phyloP scores from a whole-genome alignment of 306 rosid species.

The Comarum palustre region DNA sequence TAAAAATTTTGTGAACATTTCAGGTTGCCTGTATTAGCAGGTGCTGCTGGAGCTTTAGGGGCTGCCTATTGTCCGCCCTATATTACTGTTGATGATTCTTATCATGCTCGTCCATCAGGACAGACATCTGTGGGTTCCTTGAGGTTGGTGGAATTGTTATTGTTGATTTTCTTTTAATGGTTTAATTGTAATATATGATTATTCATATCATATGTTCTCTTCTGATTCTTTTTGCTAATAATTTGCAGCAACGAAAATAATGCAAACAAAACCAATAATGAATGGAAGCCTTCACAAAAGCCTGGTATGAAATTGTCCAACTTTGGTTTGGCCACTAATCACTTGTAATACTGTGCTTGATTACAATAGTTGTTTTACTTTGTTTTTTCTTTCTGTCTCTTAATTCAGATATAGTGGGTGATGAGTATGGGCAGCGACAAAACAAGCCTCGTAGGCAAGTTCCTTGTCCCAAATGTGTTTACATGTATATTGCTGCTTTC shows the following conservation, averaged over 20 bases:
- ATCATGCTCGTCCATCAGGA: slow-evolving; percentile 69
- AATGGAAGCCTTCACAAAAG: slow-evolving; percentile 64
- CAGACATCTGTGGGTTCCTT: slow-evolving; percentile 53
- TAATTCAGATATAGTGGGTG: slow-evolving; percentile 57
- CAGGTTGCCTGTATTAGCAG: slow-evolving; percentile 94
- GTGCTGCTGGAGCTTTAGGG: slow-evolving; percentile 92
- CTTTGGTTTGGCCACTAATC: not conserved
- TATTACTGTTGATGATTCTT: slow-evolving; percentile 75
- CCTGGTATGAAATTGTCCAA: slow-evolving; percentile 50
- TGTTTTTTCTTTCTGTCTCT: not conserved
- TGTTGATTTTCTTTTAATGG: not conserved
- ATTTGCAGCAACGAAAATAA: slow-evolving; percentile 67
- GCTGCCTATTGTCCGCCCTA: slow-evolving; percentile 79
- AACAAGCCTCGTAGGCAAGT: slow-evolving; percentile 91
- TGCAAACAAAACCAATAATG: slow-evolving; percentile 50
- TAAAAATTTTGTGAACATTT: slow-evolving; percentile 9
- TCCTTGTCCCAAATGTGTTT: not conserved
- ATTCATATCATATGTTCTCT: not conserved
- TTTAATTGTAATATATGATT: not conserved
- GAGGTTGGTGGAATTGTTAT: slow-evolving; percentile 42
- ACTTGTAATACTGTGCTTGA: not conserved
- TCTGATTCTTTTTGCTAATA: slow-evolving; percentile 11
- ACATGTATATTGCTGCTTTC: not conserved
- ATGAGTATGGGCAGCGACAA: slow-evolving; percentile 84
- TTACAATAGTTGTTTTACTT: slow-evolving; percentile 17